Conservation (phyloP, 2,329 filamentous ascomycete genomes). For the Paraphoma sp. region DNA sequence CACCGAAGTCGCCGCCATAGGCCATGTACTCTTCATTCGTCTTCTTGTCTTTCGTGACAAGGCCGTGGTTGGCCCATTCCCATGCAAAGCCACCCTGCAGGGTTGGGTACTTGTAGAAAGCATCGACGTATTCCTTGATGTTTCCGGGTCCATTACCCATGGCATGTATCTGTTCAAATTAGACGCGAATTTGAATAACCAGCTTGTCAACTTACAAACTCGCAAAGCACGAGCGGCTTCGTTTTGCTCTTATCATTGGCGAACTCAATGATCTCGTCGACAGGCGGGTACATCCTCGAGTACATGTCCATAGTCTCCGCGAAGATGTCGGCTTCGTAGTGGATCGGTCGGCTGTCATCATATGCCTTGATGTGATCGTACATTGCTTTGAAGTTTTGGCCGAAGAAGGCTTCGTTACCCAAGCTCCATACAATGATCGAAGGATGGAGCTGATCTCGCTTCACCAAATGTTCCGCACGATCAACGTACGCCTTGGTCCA, state of each 20-base stretch:
- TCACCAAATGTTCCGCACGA: constrained; percentile 67
- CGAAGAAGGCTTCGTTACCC: constrained; percentile 77
- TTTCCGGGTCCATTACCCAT: constrained; percentile 79
- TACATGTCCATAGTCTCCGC: constrained; percentile 70
- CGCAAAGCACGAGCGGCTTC: constrained; percentile 65
- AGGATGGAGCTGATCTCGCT: constrained; percentile 73
- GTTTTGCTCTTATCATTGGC: constrained; percentile 48
- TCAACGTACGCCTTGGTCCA: constrained; percentile 73
- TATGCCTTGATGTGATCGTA: constrained; percentile 64
- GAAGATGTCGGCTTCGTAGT: constrained; percentile 70
- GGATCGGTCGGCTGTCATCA: constrained; percentile 66
- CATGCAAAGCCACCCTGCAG: constrained; percentile 67
- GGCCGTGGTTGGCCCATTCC: constrained; percentile 56
- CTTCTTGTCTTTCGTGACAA: constrained; percentile 48
- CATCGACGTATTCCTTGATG: constrained; percentile 71
- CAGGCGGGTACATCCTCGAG: constrained; percentile 69
- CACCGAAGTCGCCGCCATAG: constrained; percentile 54
- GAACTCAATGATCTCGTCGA: constrained; percentile 60
- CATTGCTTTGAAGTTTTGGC: constrained; percentile 72
- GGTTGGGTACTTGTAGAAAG: constrained; percentile 65
- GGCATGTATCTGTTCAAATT: constrained; percentile 54
- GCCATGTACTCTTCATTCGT: constrained; percentile 50
- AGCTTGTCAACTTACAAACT: constrained; percentile 48
- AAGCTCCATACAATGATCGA: constrained; percentile 77
- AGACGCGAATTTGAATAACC: background rate